phyloP scores from a whole-genome alignment of 2,329 filamentous ascomycete genomes.

The Trichoderma harzianum region DNA sequence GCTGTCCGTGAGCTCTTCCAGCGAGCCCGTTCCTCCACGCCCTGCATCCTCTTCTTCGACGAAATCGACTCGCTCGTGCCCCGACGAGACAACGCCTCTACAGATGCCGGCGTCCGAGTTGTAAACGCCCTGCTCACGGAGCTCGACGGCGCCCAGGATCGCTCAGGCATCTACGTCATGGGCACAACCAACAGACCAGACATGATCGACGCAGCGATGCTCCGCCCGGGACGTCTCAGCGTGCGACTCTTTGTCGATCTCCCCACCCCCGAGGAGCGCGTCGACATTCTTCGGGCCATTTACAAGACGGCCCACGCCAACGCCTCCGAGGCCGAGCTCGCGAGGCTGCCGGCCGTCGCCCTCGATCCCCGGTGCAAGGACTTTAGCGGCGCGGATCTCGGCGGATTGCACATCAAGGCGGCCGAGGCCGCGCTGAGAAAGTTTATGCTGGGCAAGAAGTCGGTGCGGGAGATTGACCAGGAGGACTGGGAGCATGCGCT shows the following conservation, averaged over 20 bases:
- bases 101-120: slow-evolving; percentile 80
- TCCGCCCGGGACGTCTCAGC: slow-evolving; percentile 84
- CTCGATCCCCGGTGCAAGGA: slow-evolving; percentile 64
- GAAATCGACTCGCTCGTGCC: slow-evolving; percentile 93
- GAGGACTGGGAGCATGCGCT: slow-evolving; percentile 55
- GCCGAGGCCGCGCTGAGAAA: slow-evolving; percentile 46
- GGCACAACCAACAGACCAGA: slow-evolving; percentile 93
- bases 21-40: slow-evolving; percentile 78
- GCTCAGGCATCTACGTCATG: slow-evolving; percentile 87
- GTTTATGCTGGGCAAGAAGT: slow-evolving; percentile 32
- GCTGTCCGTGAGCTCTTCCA: slow-evolving; percentile 89
- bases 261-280: slow-evolving; percentile 72
- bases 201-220: slow-evolving; percentile 94
- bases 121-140: slow-evolving; percentile 95
- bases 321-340: slow-evolving; percentile 43
- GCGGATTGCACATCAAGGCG: slow-evolving; percentile 46
- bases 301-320: slow-evolving; percentile 44
- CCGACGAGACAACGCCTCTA: slow-evolving; percentile 71
- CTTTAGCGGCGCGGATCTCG: slow-evolving; percentile 69
- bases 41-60: slow-evolving; percentile 97
- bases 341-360: slow-evolving; percentile 62
- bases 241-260: slow-evolving; percentile 87
- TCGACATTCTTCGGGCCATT: slow-evolving; percentile 76
- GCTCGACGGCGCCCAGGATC: slow-evolving; percentile 77
- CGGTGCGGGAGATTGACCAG: slow-evolving; percentile 28